A percentile compares a stretch with the other conserved stretches of the same genome.
Conservation (phyloP, 2,329 filamentous ascomycete species). For the Cercospora sp. region DNA sequence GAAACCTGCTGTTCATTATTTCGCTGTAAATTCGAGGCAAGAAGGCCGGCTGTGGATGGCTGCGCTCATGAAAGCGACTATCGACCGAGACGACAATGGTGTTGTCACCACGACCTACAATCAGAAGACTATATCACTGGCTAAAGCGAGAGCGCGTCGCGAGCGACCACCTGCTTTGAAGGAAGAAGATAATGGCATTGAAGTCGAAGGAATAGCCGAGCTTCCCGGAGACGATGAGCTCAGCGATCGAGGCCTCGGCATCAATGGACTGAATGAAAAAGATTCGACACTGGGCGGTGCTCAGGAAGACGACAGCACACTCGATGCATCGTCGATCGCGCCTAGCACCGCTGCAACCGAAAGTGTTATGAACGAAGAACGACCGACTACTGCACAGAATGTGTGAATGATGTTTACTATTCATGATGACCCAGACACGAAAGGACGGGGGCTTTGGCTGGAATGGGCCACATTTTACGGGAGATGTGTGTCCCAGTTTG, state of each 20-base stretch:
- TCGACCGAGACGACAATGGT: slow-evolving; percentile 76
- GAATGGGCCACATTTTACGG: neutral
- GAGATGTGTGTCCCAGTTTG: neutral
- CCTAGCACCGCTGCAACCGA: slow-evolving; percentile 18
- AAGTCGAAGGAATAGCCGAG: slow-evolving; percentile 33
- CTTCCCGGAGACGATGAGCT: slow-evolving; percentile 21
- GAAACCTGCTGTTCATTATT: slow-evolving; percentile 95
- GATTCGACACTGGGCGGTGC: slow-evolving; percentile 23
- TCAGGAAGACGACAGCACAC: slow-evolving; percentile 19
- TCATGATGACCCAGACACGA: neutral
- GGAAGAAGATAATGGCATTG: slow-evolving; percentile 44
- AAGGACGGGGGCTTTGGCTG: neutral
- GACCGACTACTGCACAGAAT: slow-evolving; percentile 13
- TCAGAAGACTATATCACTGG: slow-evolving; percentile 91
- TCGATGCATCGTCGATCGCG: slow-evolving; percentile 9
- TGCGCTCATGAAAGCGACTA: slow-evolving; percentile 97
- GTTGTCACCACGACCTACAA: slow-evolving; percentile 90
- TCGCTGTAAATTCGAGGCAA: slow-evolving; percentile 87
- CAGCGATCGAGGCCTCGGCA: slow-evolving; percentile 29
- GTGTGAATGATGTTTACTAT: slow-evolving; percentile 10
- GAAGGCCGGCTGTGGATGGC: slow-evolving; percentile 97
- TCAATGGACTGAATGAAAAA: slow-evolving; percentile 28
- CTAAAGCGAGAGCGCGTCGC: slow-evolving; percentile 82
- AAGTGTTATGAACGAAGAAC: slow-evolving; percentile 14
- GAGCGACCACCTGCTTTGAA: slow-evolving; percentile 88